Conservation (phyloP, 192 early-diverging fungal species). For the Allomyces javanicus region DNA sequence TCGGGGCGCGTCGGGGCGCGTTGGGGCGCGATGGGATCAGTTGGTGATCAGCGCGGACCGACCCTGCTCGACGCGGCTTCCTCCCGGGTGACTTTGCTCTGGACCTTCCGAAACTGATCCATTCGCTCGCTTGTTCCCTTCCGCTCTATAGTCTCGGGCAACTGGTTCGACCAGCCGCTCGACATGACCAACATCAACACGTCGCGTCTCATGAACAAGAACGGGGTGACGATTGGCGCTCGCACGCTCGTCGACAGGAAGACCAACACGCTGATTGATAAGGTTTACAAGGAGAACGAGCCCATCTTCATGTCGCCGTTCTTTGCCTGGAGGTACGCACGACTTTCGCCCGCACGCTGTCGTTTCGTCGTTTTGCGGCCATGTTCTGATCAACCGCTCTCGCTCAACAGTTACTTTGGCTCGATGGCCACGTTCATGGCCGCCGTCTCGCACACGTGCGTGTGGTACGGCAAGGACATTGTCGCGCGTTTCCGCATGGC, state of each 20-base stretch:
- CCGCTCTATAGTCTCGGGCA: not conserved
- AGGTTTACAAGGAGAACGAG: conserved; percentile 20
- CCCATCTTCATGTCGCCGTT: conserved; percentile 25
- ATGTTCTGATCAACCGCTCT: too few species aligned
- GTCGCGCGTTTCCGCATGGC: conserved; percentile 13
- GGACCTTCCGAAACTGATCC: too few species aligned
- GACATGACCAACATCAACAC: not conserved
- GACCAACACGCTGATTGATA: conserved; percentile 19
- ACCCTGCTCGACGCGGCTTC: too few species aligned
- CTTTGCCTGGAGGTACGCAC: conserved; percentile 22
- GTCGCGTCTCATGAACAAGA: not conserved
- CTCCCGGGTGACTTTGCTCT: too few species aligned
- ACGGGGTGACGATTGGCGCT: not conserved
- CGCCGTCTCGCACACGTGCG: conserved; percentile 28
- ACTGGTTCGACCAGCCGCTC: not conserved
- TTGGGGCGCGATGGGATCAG: too few species aligned
- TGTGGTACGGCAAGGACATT: conserved; percentile 42
- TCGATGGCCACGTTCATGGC: conserved; percentile 32
- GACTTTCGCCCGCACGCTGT: too few species aligned
- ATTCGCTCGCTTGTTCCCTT: too few species aligned
- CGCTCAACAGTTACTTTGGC: conserved; percentile 20
- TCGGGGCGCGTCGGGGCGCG: too few species aligned
- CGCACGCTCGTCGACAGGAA: conserved; percentile 6
- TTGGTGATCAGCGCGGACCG: too few species aligned
- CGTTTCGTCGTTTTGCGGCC: too few species aligned